Evolutionary conservation across 495 filamentous ascomycete genomes (phyloP).

Genomic region (Lophiostoma macrostomum): DNA sequence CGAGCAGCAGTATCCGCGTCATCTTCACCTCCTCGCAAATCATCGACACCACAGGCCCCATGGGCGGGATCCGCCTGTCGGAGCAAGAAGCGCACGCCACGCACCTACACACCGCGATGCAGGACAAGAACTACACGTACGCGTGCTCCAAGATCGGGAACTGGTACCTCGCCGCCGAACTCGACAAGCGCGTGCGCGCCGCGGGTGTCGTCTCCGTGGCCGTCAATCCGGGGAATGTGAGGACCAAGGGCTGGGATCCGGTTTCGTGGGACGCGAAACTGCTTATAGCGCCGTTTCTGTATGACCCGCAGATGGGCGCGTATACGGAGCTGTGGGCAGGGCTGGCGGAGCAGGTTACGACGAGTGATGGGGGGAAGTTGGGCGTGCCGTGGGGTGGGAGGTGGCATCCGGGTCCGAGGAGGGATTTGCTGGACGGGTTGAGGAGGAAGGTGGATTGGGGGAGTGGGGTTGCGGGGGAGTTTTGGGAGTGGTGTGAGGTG

Average conservation of each 20-base stretch:
- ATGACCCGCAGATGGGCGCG: constrained; percentile 12
- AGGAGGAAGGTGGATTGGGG: too few relatives aligned
- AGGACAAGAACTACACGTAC: constrained; percentile 16
- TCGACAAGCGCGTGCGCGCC: neutral
- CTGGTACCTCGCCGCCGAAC: constrained; percentile 7
- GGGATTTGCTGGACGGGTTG: neutral
- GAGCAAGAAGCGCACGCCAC: neutral
- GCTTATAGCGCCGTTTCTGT: neutral
- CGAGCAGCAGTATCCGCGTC: constrained; percentile 39
- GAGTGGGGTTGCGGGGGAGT: constrained; percentile 2
- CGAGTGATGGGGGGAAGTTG: constrained; percentile 13
- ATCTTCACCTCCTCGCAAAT: constrained; percentile 42
- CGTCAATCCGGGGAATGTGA: constrained; percentile 8
- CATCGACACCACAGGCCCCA: constrained; percentile 25
- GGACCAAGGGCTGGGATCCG: neutral
- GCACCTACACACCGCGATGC: neutral
- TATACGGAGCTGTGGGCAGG: constrained; percentile 23
- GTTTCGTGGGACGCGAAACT: neutral
- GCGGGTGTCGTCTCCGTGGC: neutral
- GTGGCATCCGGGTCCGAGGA: neutral
- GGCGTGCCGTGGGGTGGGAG: constrained; percentile 20
- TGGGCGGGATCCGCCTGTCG: constrained; percentile 12
- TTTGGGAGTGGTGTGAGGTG: constrained; percentile 24
- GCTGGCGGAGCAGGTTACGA: constrained; percentile 8
- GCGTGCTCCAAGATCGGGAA: constrained; percentile 24